Conservation (phyloP, 176 grass and related monocot genomes). For the Canna indica region DNA sequence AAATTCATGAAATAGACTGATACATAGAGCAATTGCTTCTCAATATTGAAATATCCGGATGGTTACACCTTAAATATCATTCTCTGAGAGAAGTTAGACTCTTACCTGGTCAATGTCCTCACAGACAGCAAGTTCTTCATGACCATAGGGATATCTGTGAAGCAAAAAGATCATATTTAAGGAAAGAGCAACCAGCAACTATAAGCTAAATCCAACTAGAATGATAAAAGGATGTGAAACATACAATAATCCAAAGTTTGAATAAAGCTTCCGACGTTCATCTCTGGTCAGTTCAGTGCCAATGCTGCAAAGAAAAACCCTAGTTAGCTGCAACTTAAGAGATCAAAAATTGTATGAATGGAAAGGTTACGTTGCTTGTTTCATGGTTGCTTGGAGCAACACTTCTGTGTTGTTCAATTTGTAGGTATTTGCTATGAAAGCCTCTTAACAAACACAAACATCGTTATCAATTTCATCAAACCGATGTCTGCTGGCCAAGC, state of each 20-base stretch:
- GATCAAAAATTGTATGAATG: not conserved
- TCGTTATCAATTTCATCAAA: not conserved
- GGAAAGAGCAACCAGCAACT: slow-evolving; percentile 17
- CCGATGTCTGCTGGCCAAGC: too few relatives aligned
- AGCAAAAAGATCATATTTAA: slow-evolving; percentile 12
- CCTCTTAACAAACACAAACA: not conserved
- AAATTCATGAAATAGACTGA: too few relatives aligned
- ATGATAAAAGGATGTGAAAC: slow-evolving; percentile 8
- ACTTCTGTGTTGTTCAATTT: not conserved
- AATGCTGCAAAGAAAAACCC: slow-evolving; percentile 45
- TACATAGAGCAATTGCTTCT: too few relatives aligned
- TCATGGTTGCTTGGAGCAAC: not conserved
- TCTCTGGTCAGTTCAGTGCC: slow-evolving; percentile 97
- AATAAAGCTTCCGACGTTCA: slow-evolving; percentile 88
- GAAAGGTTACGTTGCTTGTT: not conserved
- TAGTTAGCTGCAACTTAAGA: slow-evolving; percentile 10
- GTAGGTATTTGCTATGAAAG: not conserved
- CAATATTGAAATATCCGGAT: too few relatives aligned
- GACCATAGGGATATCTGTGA: slow-evolving; percentile 86
- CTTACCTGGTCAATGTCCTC: slow-evolving; percentile 96
- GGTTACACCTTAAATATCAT: too few relatives aligned
- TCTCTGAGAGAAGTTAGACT: not conserved
- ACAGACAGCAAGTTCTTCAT: slow-evolving; percentile 90
- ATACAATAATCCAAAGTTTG: slow-evolving; percentile 91
- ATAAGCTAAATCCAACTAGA: not conserved